Evolutionary conservation across 2,329 filamentous ascomycete genomes (phyloP).

Genomic region (Penicillium concentricum): DNA sequence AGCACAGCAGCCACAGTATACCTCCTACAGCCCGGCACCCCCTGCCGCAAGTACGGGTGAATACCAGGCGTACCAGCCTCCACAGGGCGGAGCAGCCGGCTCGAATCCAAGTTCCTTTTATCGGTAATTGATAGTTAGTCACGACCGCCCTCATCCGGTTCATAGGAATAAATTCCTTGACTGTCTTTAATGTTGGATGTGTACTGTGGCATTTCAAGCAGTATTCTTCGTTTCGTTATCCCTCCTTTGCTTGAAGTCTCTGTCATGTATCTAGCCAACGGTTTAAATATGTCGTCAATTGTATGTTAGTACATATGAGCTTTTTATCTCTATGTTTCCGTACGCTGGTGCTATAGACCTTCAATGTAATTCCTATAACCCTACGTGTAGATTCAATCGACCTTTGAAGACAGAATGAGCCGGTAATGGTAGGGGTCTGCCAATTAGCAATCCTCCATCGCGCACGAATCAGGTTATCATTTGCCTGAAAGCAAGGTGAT

Average conservation of each 20-base stretch:
- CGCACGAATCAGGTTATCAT: too few relatives aligned
- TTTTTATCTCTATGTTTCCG: neutral
- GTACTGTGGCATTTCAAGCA: neutral
- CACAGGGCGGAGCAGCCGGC: slow-evolving; percentile 29
- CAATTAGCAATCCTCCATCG: too few relatives aligned
- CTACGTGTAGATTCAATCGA: too few relatives aligned
- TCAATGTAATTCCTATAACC: neutral
- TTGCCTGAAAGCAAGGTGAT: too few relatives aligned
- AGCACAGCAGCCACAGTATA: slow-evolving; percentile 34
- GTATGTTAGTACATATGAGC: slow-evolving; percentile 20
- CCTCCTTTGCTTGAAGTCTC: slow-evolving; percentile 7
- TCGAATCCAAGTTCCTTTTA: slow-evolving; percentile 43
- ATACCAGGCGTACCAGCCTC: slow-evolving; percentile 41
- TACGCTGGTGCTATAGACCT: neutral
- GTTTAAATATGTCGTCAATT: slow-evolving; percentile 8
- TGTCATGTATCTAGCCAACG: slow-evolving; percentile 14
- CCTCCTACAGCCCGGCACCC: slow-evolving; percentile 27
- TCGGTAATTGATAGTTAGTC: slow-evolving; percentile 24
- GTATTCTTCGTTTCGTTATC: neutral
- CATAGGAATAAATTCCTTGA: neutral
- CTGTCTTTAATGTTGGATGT: slow-evolving; percentile 1
- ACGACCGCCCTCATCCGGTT: neutral
- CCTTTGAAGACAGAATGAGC: too few relatives aligned
- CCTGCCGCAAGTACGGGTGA: slow-evolving; percentile 24
- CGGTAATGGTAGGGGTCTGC: too few relatives aligned